Percentiles rank a stretch among this genome's conserved stretches.
Conservation (phyloP, 345 rosid genomes). For the Lepidium africanum region DNA sequence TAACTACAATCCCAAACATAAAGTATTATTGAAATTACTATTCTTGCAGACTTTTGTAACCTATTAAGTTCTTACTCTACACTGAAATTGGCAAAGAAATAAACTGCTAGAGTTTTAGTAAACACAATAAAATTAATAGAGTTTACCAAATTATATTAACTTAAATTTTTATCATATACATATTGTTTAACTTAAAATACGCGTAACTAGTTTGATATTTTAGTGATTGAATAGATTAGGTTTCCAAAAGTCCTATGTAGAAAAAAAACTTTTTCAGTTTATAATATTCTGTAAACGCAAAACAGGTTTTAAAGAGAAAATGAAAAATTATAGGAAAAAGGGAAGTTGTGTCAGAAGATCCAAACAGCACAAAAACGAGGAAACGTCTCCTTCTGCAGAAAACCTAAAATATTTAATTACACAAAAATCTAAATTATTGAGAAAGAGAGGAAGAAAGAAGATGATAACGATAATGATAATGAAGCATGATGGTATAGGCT, state of each 20-base stretch:
- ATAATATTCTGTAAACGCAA: not conserved
- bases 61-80: not conserved
- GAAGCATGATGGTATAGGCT: conserved; percentile 17
- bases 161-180: not conserved
- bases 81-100: not conserved
- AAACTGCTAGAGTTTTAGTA: not conserved
- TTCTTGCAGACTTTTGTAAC: conserved; percentile 11
- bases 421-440: conserved; percentile 24
- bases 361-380: conserved; percentile 76
- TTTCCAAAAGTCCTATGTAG: not conserved
- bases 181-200: not conserved
- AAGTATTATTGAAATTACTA: not conserved
- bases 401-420: conserved; percentile 28
- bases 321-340: conserved; percentile 20
- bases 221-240: not conserved
- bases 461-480: conserved; percentile 34
- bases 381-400: conserved; percentile 66
- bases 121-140: too few relatives aligned
- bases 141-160: not conserved
- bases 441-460: conserved; percentile 12
- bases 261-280: not conserved
- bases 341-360: conserved; percentile 47
- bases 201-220: not conserved
- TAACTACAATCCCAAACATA: conserved; percentile 22
- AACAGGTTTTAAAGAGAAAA: not conserved